Percentiles rank a stretch among this genome's conserved stretches.
Conservation (phyloP, 176 grass and related monocot genomes). For the Juncus inflexus region DNA sequence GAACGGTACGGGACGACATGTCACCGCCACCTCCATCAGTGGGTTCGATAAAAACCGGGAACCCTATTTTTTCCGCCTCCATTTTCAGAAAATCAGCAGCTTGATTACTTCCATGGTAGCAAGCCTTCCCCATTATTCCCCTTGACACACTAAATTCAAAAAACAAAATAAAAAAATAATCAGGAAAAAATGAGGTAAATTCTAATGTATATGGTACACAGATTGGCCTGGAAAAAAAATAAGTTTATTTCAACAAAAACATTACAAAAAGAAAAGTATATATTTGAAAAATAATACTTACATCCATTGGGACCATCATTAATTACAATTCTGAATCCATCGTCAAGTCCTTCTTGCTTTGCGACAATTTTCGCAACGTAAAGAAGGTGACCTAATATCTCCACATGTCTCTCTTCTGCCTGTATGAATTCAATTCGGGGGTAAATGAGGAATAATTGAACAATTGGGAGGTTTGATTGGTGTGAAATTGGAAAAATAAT, state of each 20-base stretch:
- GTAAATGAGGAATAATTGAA: neutral
- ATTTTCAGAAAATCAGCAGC: slow-evolving; percentile 62
- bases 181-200: no score
- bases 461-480: no score
- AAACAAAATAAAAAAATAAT: slow-evolving; percentile 1
- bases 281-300: slow-evolving; percentile 20
- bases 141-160: slow-evolving; percentile 63
- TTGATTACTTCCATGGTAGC: slow-evolving; percentile 82
- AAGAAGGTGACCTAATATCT: slow-evolving; percentile 74
- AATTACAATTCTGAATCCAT: slow-evolving; percentile 87
- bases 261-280: neutral
- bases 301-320: slow-evolving; percentile 78
- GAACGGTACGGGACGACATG: slow-evolving; percentile 23
- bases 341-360: slow-evolving; percentile 86
- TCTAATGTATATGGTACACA: slow-evolving; percentile 69
- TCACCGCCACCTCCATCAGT: slow-evolving; percentile 95
- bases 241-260: no score
- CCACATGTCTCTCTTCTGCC: slow-evolving; percentile 89
- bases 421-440: slow-evolving; percentile 5
- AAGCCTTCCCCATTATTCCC: slow-evolving; percentile 92
- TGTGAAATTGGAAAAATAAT: no score
- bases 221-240: slow-evolving; percentile 93
- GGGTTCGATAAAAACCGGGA: slow-evolving; percentile 90
- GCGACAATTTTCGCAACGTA: slow-evolving; percentile 78
- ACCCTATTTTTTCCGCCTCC: slow-evolving; percentile 92